Base-by-base conservation (phyloP, 129 eudicot species). In the Helianthus tuberosus region DNA sequence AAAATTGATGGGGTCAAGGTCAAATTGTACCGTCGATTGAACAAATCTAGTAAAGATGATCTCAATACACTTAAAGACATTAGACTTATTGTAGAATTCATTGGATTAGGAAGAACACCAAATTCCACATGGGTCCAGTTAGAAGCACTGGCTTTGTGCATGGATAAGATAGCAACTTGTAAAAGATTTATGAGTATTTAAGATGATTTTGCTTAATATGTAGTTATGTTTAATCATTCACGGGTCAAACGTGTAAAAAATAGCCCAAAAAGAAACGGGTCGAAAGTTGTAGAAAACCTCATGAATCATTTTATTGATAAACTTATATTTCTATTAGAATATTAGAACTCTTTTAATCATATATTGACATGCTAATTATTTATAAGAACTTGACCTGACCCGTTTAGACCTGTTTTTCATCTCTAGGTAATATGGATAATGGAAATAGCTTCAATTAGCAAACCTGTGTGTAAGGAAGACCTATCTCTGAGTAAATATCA, bases 161-260 rank as follows among this genome's bases (percentile, higher is more conserved):
- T 85, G 50, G 97, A 91, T 79, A 91, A 69, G 74, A 91, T 71
- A n/a, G 83, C 80, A 81, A 91, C 96, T 96, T 91, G 86, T 57
- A 32, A 36, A 78, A 58, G 57, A 77, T 29, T 11, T 15, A 52
- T 11, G 6, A 66, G 47, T 6, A 23, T 52, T 60, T 64, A 65
- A 15, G 44, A 38, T 66, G 48, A 44, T 41, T 65, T 75, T 64
- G 55, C 62, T 13, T 10, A 49, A 15, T 35, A 61, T 12, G 49
- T 29, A 69, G 68, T 39, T 61, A 39, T 64, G 68, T 64, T 36
- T 38, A 3, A 39, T 15, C 29, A 8, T 27, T 16, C 14, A 57
- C 25, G 13, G 38, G 10, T 57, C 76, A 57, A 69, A 55, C 53
- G 4, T 5, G 62, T 69, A 69, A 51, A 32, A 1, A 17, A 52